Conservation (phyloP, 2,329 filamentous ascomycete genomes). For the Colletotrichum magnum region DNA sequence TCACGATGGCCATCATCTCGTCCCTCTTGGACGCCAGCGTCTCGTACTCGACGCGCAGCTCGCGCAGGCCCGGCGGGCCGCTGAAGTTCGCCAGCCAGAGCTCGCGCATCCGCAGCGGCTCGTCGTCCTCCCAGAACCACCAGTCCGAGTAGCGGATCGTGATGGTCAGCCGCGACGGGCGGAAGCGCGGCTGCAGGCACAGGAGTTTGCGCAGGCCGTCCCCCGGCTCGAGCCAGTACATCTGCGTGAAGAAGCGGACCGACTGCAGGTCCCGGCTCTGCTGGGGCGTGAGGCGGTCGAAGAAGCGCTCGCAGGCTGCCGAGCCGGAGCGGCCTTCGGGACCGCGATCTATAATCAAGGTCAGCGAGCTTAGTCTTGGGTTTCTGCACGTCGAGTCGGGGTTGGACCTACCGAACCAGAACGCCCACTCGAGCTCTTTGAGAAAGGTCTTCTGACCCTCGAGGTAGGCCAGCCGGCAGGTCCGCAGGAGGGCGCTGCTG, state of each 20-base stretch:
- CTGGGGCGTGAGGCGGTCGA: slow-evolving; percentile 17
- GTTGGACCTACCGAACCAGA: slow-evolving; percentile 26
- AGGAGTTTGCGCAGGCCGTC: slow-evolving; percentile 42
- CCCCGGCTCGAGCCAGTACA: slow-evolving; percentile 54
- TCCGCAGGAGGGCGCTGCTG: slow-evolving; percentile 55
- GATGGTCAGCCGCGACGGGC: slow-evolving; percentile 55
- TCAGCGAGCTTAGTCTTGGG: background rate
- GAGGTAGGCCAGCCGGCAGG: slow-evolving; percentile 51
- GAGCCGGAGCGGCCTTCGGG: slow-evolving; percentile 7
- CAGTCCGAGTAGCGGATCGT: slow-evolving; percentile 66
- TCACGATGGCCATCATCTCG: slow-evolving; percentile 61
- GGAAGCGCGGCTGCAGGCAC: slow-evolving; percentile 47
- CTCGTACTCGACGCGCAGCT: slow-evolving; percentile 63
- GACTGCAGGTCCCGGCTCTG: slow-evolving; percentile 42
- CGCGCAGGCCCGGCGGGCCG: slow-evolving; percentile 49
- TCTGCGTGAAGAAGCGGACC: slow-evolving; percentile 59
- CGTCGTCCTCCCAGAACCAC: slow-evolving; percentile 59
- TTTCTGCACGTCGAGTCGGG: background rate
- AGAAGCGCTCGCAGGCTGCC: slow-evolving; percentile 1
- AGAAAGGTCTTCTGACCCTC: slow-evolving; percentile 32
- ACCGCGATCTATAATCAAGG: slow-evolving; percentile 13
- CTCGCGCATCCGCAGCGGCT: slow-evolving; percentile 52
- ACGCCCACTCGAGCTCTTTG: slow-evolving; percentile 27
- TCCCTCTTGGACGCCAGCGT: slow-evolving; percentile 59
- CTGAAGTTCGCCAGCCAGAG: slow-evolving; percentile 52